Conservation (phyloP, 306 rosid species). For the Cucurbita moschata region DNA sequence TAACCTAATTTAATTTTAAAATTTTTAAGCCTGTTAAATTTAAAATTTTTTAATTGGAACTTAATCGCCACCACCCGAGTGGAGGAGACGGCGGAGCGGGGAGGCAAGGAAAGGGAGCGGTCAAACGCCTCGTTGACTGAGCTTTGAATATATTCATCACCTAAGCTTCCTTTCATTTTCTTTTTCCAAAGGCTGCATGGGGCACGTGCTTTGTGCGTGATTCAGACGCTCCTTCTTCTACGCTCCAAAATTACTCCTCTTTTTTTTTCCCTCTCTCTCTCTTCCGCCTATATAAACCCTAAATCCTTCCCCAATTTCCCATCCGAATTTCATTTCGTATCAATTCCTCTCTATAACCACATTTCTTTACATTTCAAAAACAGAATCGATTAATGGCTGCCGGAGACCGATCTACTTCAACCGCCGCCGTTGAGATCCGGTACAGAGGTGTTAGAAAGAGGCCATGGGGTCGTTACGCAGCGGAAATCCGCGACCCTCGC, state of each 20-base stretch:
- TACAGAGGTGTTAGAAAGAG: slow-evolving; percentile 72
- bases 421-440: slow-evolving; percentile 40
- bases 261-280: background rate
- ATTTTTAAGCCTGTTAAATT: too few species aligned
- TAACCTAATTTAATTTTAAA: too few species aligned
- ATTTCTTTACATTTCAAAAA: too few species aligned
- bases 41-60: too few species aligned
- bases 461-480: slow-evolving; percentile 93
- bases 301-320: background rate
- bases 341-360: background rate
- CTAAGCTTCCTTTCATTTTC: background rate
- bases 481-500: slow-evolving; percentile 86
- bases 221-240: background rate
- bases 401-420: slow-evolving; percentile 12
- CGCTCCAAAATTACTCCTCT: background rate
- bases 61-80: slow-evolving; percentile 16
- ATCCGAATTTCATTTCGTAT: background rate
- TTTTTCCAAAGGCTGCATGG: slow-evolving; percentile 3
- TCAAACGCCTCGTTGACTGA: slow-evolving; percentile 47
- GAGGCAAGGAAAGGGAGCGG: slow-evolving; percentile 1
- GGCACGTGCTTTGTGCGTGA: slow-evolving; percentile 17
- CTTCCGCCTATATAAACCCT: background rate
- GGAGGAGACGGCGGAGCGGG: slow-evolving; percentile 27
- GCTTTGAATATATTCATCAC: background rate
- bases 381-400: slow-evolving; percentile 34